Percentiles rank a stretch among this genome's conserved stretches.
phyloP scores from a whole-genome alignment of 2,329 filamentous ascomycete genomes.

The Clarireedia monteithiana region DNA sequence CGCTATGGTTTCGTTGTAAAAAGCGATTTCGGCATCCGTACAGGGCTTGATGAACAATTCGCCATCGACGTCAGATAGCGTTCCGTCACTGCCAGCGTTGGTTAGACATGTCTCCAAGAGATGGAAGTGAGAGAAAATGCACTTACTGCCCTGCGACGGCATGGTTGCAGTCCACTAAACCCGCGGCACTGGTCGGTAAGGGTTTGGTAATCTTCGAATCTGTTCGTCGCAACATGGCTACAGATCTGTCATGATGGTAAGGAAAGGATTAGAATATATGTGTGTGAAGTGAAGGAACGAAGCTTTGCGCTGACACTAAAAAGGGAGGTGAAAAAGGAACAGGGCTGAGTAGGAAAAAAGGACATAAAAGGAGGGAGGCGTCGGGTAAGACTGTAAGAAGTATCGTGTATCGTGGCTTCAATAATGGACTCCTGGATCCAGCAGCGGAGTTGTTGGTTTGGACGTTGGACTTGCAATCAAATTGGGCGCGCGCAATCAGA shows the following conservation, averaged over 20 bases:
- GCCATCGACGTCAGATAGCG: slow-evolving; percentile 75
- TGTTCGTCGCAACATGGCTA: slow-evolving; percentile 14
- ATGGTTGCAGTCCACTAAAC: slow-evolving; percentile 62
- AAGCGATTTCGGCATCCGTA: slow-evolving; percentile 74
- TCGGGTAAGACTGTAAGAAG: neutral
- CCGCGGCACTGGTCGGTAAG: slow-evolving; percentile 39
- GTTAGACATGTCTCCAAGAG: slow-evolving; percentile 7
- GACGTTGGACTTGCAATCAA: neutral
- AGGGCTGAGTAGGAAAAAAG: slow-evolving; percentile 8
- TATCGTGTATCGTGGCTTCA: slow-evolving; percentile 14
- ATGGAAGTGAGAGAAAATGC: slow-evolving; percentile 1
- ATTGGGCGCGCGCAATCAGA: neutral
- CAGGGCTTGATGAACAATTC: slow-evolving; percentile 92
- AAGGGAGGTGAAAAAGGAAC: neutral
- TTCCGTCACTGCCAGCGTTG: slow-evolving; percentile 62
- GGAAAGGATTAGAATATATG: slow-evolving; percentile 14
- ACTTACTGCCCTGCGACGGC: slow-evolving; percentile 82
- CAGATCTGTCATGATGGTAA: slow-evolving; percentile 28
- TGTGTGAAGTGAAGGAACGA: neutral
- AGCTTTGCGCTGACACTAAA: slow-evolving; percentile 11
- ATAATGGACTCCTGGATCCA: neutral
- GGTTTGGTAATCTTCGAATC: slow-evolving; percentile 32
- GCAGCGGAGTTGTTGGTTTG: neutral
- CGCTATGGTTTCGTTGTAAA: slow-evolving; percentile 66
- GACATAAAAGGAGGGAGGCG: neutral